Conservation (phyloP, 1,284 basidiomycete species). For the Cryptococcus sp. region DNA sequence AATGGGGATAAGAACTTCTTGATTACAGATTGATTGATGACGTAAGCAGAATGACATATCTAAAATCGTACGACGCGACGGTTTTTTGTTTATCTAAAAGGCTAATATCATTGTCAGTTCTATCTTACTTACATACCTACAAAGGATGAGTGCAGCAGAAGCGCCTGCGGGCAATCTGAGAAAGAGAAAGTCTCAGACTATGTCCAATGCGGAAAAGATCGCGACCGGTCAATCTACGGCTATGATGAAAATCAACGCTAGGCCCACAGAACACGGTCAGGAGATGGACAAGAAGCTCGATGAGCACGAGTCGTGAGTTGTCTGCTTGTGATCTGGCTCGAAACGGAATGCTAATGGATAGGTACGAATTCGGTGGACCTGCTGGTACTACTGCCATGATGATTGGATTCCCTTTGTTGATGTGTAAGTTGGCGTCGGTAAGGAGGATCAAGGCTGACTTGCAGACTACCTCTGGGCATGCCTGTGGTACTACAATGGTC, state of each 20-base stretch:
- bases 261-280: conserved; percentile 60
- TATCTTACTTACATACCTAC: too few relatives aligned
- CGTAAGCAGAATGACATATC: too few relatives aligned
- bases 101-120: too few relatives aligned
- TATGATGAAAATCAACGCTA: conserved; percentile 25
- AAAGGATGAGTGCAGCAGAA: neutral
- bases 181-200: neutral
- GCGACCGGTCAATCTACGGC: conserved; percentile 23
- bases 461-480: conserved; percentile 99
- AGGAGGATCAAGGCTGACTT: neutral
- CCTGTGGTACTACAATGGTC: conserved; percentile 91
- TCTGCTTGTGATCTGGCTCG: neutral
- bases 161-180: neutral
- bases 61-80: too few relatives aligned
- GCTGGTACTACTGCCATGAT: conserved; percentile 89
- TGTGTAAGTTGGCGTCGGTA: conserved; percentile 39
- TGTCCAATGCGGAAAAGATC: conserved; percentile 19
- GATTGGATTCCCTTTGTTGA: conserved; percentile 71
- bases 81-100: too few relatives aligned
- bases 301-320: conserved; percentile 62
- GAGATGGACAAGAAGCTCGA: conserved; percentile 69
- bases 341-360: conserved; percentile 32
- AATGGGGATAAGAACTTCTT: too few relatives aligned
- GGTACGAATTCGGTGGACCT: conserved; percentile 95
- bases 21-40: too few relatives aligned